phyloP scores from a whole-genome alignment of 768 basidiomycete species.

The Candolleomyces aberdarensis region DNA sequence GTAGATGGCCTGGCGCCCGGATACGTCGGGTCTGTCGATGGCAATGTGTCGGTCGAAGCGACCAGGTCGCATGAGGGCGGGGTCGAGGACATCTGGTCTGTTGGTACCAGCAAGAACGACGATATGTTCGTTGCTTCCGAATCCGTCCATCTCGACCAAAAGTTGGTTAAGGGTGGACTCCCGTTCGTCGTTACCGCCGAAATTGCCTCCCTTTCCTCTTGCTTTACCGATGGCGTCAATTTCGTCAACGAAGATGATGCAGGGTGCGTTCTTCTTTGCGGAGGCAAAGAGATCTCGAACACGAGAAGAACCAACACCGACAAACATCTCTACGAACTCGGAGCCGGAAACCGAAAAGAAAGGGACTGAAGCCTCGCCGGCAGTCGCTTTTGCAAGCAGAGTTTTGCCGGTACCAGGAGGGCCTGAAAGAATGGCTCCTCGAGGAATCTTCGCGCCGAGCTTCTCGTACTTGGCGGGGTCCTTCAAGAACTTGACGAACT shows the following conservation, averaged over 20 bases:
- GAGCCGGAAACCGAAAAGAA: conserved; percentile 99
- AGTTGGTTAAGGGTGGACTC: conserved; percentile 97
- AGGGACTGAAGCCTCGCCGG: conserved; percentile 95
- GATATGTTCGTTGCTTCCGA: conserved; percentile 94
- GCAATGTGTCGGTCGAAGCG: conserved; percentile 96
- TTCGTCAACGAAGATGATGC: conserved; percentile 99
- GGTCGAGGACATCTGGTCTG: conserved; percentile 92
- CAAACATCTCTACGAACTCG: conserved; percentile 99
- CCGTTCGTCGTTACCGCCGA: conserved; percentile 92
- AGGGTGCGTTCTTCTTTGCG: conserved; percentile 96
- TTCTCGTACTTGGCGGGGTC: conserved; percentile 93
- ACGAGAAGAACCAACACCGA: conserved; percentile 96
- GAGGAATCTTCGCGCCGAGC: conserved; percentile 96
- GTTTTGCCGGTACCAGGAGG: conserved; percentile 99
- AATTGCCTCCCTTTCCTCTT: conserved; percentile 73
- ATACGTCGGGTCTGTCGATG: conserved; percentile 93
- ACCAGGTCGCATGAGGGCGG: conserved; percentile 94
- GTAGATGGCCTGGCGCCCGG: conserved; percentile 92
- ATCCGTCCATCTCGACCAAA: conserved; percentile 99
- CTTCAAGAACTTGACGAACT: conserved; percentile 98
- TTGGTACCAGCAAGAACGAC: conserved; percentile 98
- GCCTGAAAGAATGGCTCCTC: conserved; percentile 91
- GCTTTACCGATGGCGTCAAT: conserved; percentile 99
- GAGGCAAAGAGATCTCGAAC: conserved; percentile 97
- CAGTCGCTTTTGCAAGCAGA: conserved; percentile 95